Base-by-base conservation (phyloP, 352 stramenopile genomes). In the Phytopythium vexans region DNA sequence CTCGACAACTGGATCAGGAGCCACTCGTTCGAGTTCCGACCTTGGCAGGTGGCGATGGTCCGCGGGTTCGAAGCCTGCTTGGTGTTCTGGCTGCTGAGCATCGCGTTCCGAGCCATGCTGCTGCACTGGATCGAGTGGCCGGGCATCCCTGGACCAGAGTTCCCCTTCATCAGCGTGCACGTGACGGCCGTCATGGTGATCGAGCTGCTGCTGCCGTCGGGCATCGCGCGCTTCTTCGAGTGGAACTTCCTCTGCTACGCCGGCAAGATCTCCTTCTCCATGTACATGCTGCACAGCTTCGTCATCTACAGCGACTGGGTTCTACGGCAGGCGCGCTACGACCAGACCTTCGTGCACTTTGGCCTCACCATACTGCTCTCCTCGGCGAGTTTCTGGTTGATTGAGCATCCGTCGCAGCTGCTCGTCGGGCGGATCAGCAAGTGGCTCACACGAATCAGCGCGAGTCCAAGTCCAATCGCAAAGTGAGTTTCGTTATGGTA, bases 271-370 rank as follows among this genome's bases (percentile, higher is more conserved):
- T 78, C 68, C 51, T 78, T 70, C 56, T 82, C 68, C 0, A 68
- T 78, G 7, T 82, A 79, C 42, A 12, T 82, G 43, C 58, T 79
- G 9, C 72, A 82, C 50, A 82, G 60, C 46, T 83, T 85, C 49
- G 71, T 85, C 35, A 43, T 74, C 48, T 54, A 66, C 16, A 52
- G 65, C 12, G 54, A n/a, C n/a, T n/a, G 55, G 10, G 34, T 12
- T 11, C 34, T 60, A 3, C 49, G 64, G 51, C 15, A 32, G 9
- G 61, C 67, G 6, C 60, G 53, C 16, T 77, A 75, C 48, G 59
- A 84, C 54, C 55, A 58, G 15, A 58, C 79, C 43, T 74, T 74
- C 14, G 49, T 45, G 0, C 43, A 56, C 8, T 74, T 81, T 40
- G 55, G 50, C 9, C 56, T 82, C 15, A 50, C 71, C 8, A 43